Base-by-base conservation (phyloP, 257 asterid species). In the Primulina eburnea region DNA sequence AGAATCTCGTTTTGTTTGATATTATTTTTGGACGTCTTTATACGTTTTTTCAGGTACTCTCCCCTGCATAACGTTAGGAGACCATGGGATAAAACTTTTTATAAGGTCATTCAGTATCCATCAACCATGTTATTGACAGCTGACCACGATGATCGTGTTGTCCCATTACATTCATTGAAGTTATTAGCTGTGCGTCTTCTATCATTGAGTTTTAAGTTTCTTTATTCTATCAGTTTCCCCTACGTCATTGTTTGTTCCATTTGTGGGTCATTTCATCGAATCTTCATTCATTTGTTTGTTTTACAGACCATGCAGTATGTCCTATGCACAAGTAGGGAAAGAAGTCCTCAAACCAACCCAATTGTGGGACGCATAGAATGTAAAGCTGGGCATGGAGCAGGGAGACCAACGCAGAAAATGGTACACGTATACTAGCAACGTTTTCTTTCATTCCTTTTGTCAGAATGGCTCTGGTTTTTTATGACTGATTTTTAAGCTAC, bases 81-180 rank as follows among this genome's bases (percentile, higher is more conserved):
- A 65, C 97, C 97, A 43, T 94, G 97, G 99, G 97, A 94, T 67
- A 79, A 75, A 61, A 75, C 78, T 73, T 65, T 59, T 2, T 77
- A 76, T 76, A 70, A 76, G 71, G 71, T 18, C 37, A 71, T 68
- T 66, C 98, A 88, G 76, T 94, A 91, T 69, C 99, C 97, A 60
- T 77, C 97, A 58, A 88, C 92, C 65, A 94, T 94, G 98, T 64
- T 94, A 71, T 77, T 94, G 76, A 94, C 98, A 6, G 99, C 99
- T 10, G 98, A 94, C 80, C 99, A 94, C 43, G 99, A 94, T 72
- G 99, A 94, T 79, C 88, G 99, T 2, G 99, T 94, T 7, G 99
- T 94, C 75, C 99, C 99, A 28, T 83, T 89, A 59, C 99, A 94
- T 88, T 88, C 99, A 0, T 80, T 94, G 71, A 91, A 94, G 79